phyloP scores from a whole-genome alignment of 2,329 filamentous ascomycete species.

The Microthyrium microscopicum region DNA sequence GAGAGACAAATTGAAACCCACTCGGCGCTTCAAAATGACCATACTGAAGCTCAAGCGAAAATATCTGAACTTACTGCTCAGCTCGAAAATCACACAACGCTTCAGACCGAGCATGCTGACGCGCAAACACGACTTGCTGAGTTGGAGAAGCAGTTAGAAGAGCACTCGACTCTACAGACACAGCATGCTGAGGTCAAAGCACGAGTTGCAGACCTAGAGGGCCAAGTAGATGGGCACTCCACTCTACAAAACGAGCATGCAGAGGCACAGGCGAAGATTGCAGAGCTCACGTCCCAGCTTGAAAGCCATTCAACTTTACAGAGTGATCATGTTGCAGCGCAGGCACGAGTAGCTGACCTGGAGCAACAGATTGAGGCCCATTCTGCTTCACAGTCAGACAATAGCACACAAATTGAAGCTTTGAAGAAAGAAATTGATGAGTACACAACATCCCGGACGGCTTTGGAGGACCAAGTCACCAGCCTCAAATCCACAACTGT shows the following conservation, averaged over 20 bases:
- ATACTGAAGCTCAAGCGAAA: too few species aligned
- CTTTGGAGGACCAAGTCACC: neutral
- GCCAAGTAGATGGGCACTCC: neutral
- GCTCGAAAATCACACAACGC: too few species aligned
- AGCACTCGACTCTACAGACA: neutral
- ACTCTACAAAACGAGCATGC: neutral
- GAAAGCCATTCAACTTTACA: neutral
- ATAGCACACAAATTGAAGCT: too few species aligned
- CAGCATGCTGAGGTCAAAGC: neutral
- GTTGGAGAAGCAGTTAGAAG: constrained; percentile 1
- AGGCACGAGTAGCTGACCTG: constrained; percentile 1
- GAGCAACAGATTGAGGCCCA: neutral
- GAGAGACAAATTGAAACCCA: constrained; percentile 4
- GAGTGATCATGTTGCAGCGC: neutral
- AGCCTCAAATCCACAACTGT: neutral
- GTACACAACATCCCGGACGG: neutral
- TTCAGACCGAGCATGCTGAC: too few species aligned
- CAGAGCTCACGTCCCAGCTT: neutral
- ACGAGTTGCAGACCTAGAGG: constrained; percentile 3
- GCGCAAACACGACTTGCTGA: neutral
- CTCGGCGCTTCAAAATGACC: too few species aligned
- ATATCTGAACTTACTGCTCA: too few species aligned
- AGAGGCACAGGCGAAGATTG: neutral
- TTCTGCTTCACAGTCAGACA: too few species aligned
- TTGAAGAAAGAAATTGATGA: constrained; percentile 3